phyloP scores from a whole-genome alignment of 2,329 filamentous ascomycete species.

The Eutypa lata region DNA sequence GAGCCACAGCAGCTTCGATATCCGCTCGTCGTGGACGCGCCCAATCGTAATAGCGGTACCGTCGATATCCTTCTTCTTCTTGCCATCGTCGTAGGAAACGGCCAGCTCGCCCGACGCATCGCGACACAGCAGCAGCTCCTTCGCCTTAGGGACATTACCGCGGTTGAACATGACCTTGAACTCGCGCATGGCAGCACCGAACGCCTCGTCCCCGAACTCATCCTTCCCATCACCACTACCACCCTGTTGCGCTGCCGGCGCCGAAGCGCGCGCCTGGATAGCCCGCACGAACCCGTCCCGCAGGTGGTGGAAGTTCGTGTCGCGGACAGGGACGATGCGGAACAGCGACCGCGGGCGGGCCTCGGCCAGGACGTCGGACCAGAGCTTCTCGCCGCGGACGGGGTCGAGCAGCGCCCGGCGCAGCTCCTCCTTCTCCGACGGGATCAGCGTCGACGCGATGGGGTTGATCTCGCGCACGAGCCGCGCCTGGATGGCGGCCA shows the following conservation, averaged over 20 bases:
- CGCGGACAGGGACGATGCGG: conserved; percentile 83
- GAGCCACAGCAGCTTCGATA: conserved; percentile 81
- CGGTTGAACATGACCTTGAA: conserved; percentile 83
- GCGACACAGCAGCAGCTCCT: conserved; percentile 71
- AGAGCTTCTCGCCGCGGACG: conserved; percentile 65
- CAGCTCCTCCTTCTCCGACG: conserved; percentile 74
- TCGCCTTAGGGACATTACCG: conserved; percentile 75
- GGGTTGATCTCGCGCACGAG: conserved; percentile 75
- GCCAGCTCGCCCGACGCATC: conserved; percentile 63
- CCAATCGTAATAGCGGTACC: conserved; percentile 56
- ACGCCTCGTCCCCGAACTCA: conserved; percentile 66
- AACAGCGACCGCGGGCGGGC: conserved; percentile 72
- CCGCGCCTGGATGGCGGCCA: conserved; percentile 74
- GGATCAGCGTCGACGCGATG: conserved; percentile 76
- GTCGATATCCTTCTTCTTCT: conserved; percentile 18
- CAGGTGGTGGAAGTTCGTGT: conserved; percentile 91
- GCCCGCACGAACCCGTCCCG: conserved; percentile 88
- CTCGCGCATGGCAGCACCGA: conserved; percentile 69
- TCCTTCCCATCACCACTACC: conserved; percentile 16
- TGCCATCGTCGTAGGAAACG: conserved; percentile 62
- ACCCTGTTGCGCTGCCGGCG: neutral
- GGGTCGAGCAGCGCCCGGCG: conserved; percentile 68
- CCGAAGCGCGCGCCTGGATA: conserved; percentile 66
- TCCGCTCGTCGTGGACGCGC: conserved; percentile 70
- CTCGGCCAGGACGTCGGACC: conserved; percentile 66